Conservation (phyloP, 257 asterid species). For the Marsdenia floribunda region DNA sequence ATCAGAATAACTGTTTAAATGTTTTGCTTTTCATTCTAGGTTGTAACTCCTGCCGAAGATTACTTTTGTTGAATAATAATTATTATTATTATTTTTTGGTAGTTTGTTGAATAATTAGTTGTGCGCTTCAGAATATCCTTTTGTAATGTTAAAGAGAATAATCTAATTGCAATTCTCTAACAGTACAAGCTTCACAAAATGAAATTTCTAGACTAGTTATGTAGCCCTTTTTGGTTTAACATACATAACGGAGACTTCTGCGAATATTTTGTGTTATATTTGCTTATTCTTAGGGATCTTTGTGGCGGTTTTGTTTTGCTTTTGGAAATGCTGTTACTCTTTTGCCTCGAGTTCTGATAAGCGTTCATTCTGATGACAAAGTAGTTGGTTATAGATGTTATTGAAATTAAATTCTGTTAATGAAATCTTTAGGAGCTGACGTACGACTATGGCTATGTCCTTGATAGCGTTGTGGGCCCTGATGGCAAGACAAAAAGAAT, state of each 20-base stretch:
- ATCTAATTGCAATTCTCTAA: not conserved
- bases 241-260: not conserved
- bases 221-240: not conserved
- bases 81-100: too few species aligned
- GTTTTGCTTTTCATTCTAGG: not conserved
- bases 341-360: not conserved
- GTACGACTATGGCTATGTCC: conserved; percentile 69
- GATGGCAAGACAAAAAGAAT: conserved; percentile 49
- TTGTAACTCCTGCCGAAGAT: not conserved
- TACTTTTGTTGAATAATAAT: not conserved
- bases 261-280: not conserved
- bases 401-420: not conserved
- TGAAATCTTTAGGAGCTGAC: conserved; percentile 54
- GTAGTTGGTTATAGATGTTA: not conserved
- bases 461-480: conserved; percentile 66
- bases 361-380: not conserved
- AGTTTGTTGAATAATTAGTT: not conserved
- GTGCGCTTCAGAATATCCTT: not conserved
- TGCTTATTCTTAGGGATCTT: not conserved
- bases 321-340: not conserved
- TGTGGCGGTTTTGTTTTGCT: not conserved
- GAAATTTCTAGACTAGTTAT: not conserved
- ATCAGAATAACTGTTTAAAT: not conserved
- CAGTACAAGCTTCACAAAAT: not conserved
- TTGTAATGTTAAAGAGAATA: not conserved